phyloP scores from a whole-genome alignment of 2,329 filamentous ascomycete species.

The Colletotrichum cereale region DNA sequence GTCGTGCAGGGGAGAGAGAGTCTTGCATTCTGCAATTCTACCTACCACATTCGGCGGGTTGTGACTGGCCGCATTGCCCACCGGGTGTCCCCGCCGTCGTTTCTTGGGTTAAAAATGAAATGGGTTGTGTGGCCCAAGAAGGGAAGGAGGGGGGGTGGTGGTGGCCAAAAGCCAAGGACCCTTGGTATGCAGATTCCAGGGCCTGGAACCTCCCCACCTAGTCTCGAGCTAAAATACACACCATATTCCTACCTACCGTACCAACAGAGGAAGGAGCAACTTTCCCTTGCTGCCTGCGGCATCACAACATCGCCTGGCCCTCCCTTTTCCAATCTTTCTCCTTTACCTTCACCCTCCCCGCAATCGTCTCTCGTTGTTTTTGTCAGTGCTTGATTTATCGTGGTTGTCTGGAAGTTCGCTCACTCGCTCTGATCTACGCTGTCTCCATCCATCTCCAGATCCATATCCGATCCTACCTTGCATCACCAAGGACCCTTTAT shows the following conservation, averaged over 20 bases:
- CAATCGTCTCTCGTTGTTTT: conserved; percentile 28
- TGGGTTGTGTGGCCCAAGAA: neutral
- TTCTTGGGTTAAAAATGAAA: neutral
- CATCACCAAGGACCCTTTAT: conserved; percentile 2
- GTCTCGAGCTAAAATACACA: too few relatives aligned
- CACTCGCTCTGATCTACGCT: neutral
- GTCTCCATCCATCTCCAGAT: conserved; percentile 1
- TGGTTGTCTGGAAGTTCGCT: neutral
- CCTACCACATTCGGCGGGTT: neutral
- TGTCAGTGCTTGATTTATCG: neutral
- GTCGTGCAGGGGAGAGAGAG: too few relatives aligned
- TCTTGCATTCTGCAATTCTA: neutral
- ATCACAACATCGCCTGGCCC: conserved; percentile 8
- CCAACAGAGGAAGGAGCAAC: neutral
- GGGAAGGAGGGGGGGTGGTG: neutral
- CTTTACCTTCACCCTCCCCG: neutral
- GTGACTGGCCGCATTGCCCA: neutral
- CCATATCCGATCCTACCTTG: conserved; percentile 13
- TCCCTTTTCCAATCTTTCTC: neutral
- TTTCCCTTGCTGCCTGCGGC: conserved; percentile 20
- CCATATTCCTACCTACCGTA: too few relatives aligned
- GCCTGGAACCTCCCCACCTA: conserved; percentile 27
- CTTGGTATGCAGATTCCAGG: conserved; percentile 7
- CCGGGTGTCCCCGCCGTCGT: neutral
- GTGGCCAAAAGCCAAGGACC: conserved; percentile 12